Evolutionary conservation across 2,329 filamentous ascomycete genomes (phyloP), one percentile per base, ranked within the genome.

Genomic region (Fusarium chuoi): DNA sequence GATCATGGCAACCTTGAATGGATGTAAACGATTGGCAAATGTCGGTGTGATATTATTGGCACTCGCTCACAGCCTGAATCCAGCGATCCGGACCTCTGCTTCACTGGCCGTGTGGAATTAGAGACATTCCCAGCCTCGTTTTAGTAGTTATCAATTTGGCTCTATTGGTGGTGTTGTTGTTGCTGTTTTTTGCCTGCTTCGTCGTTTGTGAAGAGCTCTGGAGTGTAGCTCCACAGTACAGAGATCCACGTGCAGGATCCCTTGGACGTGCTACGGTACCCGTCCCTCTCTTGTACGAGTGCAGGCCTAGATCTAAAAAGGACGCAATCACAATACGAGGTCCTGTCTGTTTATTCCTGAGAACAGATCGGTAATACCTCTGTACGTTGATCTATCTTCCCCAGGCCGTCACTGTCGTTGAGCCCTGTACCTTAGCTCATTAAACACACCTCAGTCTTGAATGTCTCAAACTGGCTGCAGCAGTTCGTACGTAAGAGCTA

Each of bases 401-500:
- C 54, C 55, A 11, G 30, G 30, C 30, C 41, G 46, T 55, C 51
- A 71, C 54, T 62, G 51, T 54, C 62, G 65, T 62, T 49, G 66
- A 70, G 62, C 56, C 58, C 49, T 74, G 48, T 44, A 45, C 39
- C 46, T 57, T 64, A 51, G 54, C 42, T 57, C 24, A 28, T 39
- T 41, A 30, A 39, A 28, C 24, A 28, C 58, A 30, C 20, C 26
- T 48, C 45, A 69, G 64, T 62, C 57, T 38, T 57, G 54, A 46
- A 72, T 65, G 61, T 58, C 64, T 64, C 61, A 61, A 65, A 64
- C 71, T 65, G 60, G 68, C 62, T 52, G 66, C 68, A 76, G 71
- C 66, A 74, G 73, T 73, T 75, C 67, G 71, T 78, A 74, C 74
- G 74, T 75, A 71, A 74, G 69, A 75, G 56, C 57, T 70, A 72